Conservation (phyloP, 2,329 filamentous ascomycete genomes). For the Sporothrix variecibatus region DNA sequence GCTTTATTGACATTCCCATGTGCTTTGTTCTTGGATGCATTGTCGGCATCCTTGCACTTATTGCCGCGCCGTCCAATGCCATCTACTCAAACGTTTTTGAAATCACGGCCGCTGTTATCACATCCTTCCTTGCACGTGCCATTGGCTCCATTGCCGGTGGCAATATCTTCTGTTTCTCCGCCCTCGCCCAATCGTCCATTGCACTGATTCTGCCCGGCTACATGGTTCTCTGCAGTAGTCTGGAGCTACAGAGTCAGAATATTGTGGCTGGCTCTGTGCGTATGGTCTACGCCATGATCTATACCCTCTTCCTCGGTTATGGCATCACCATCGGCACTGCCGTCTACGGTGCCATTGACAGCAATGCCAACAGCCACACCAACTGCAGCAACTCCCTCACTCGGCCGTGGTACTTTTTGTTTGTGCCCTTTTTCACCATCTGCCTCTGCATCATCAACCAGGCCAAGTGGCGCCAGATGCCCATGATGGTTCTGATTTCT, state of each 20-base stretch:
- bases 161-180: constrained; percentile 68
- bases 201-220: constrained; percentile 74
- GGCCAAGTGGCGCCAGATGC: constrained; percentile 75
- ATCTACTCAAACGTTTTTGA: constrained; percentile 58
- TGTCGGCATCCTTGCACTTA: constrained; percentile 72
- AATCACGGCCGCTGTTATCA: constrained; percentile 57
- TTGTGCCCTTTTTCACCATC: constrained; percentile 68
- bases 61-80: constrained; percentile 69
- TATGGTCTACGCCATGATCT: constrained; percentile 74
- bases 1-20: constrained; percentile 75
- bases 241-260: constrained; percentile 69
- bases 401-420: constrained; percentile 54
- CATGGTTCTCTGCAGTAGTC: constrained; percentile 59
- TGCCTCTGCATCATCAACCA: constrained; percentile 66
- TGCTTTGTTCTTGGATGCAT: constrained; percentile 75
- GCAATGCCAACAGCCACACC: constrained; percentile 50
- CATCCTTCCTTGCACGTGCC: constrained; percentile 68
- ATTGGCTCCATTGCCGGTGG: constrained; percentile 65
- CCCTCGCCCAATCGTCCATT: constrained; percentile 71
- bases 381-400: constrained; percentile 43
- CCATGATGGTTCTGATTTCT: constrained; percentile 74
- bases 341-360: constrained; percentile 63
- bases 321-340: constrained; percentile 69
- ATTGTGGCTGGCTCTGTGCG: constrained; percentile 71
- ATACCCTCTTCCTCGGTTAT: constrained; percentile 71